Conservation (phyloP, 306 rosid species). For the Malus orientalis region DNA sequence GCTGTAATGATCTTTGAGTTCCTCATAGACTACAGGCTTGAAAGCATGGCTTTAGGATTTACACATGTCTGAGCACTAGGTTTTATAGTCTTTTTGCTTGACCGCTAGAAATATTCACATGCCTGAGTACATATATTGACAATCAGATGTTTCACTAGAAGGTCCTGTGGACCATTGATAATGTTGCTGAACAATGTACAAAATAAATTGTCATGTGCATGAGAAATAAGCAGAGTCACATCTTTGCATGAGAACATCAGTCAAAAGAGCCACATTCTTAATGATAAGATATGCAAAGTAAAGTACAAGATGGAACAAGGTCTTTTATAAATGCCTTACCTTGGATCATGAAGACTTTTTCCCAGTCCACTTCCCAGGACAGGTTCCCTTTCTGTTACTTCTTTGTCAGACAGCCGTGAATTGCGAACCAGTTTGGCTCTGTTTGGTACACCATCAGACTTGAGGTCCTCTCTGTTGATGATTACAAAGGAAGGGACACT, state of each 20-base stretch:
- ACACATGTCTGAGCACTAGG: conserved; percentile 24
- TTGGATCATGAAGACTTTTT: conserved; percentile 22
- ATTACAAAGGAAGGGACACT: conserved; percentile 25
- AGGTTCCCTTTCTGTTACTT: conserved; percentile 33
- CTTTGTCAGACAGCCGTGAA: conserved; percentile 22
- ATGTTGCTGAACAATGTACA: background rate
- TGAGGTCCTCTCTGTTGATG: conserved; percentile 36
- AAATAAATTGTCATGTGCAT: background rate
- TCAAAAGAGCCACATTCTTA: background rate
- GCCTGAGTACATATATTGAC: conserved; percentile 8
- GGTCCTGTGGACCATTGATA: conserved; percentile 3
- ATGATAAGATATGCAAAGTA: conserved; percentile 1
- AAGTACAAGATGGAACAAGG: conserved; percentile 7
- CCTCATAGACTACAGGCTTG: conserved; percentile 27
- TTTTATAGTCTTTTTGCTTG: conserved; percentile 30
- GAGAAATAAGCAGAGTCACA: background rate
- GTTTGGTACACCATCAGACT: conserved; percentile 30
- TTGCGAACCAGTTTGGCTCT: conserved; percentile 25
- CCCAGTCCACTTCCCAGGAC: conserved; percentile 30
- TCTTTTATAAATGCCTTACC: conserved; percentile 31
- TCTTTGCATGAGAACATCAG: background rate
- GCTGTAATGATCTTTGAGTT: conserved; percentile 28
- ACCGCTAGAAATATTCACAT: conserved; percentile 29
- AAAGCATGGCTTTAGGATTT: conserved; percentile 29
- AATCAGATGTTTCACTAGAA: conserved; percentile 6